Base-by-base conservation (phyloP, 345 rosid genomes). In the Eucalyptus dawsonii region DNA sequence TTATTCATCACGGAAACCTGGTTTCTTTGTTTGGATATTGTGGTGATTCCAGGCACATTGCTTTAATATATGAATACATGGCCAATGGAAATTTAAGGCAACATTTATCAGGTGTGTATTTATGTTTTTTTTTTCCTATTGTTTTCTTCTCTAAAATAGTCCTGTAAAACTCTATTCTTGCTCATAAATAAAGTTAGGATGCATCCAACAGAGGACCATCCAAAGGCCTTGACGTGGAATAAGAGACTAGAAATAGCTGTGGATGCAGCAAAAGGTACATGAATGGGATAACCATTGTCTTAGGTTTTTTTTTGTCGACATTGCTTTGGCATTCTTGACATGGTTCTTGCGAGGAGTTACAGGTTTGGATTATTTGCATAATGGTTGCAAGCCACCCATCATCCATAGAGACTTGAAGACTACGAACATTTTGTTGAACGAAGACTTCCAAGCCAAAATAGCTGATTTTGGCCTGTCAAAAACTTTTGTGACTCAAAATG, bases 391-490 rank as follows among this genome's bases (percentile, higher is more conserved):
- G 87, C 93, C 93, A 24, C 89, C 91, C 3, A 90, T 90, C 14
- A 56, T 91, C 50, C 94, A 92, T 50, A 91, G 92, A 62, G 94
- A 94, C 88, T 91, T 94, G 65, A 94, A 93, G 90, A 88, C 94
- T 24, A 65, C 93, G 8, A 94, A 94, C 91, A 94, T 94, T 45
- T 91, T 94, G 65, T 88, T 94, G 53, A 91, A 91, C 80, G 93
- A 94, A 51, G 89, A 91, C 86, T 88, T 93, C 91, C 92, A 60
- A 47, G 94, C 95, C 60, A 92, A 92, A 62, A 90, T 94, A n/a
- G 94, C 93, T 49, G 94, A 94, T 92, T 94, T 93, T 24, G 95
- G 95, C 58, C 86, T 93, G 19, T 94, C 94, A 25, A 92, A 87
- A 86, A 89, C 89, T 76, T 92, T 91, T 88, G 91, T 81, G 42